Conservation (phyloP, 2,329 filamentous ascomycete species). For the Diaporthe helianthi region DNA sequence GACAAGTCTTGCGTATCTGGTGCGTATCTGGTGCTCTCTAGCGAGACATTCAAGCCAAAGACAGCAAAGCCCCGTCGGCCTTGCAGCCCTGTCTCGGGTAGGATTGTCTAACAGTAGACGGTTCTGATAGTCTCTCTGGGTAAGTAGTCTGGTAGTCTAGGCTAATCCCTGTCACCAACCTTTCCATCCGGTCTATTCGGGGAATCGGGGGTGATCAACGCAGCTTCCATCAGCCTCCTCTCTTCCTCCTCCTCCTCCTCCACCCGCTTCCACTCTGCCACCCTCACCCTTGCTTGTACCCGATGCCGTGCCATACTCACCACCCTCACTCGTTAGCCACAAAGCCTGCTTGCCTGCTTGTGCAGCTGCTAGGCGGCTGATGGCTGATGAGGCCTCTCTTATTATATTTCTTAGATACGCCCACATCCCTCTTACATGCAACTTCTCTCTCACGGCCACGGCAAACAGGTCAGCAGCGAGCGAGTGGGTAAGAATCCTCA, state of each 20-base stretch:
- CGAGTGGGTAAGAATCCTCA: not conserved
- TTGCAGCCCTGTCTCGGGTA: conserved; percentile 19
- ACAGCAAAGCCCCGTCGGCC: not conserved
- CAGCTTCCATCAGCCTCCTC: conserved; percentile 22
- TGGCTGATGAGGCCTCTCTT: conserved; percentile 1
- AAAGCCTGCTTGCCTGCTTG: not conserved
- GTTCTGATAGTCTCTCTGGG: too few relatives aligned
- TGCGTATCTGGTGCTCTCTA: not conserved
- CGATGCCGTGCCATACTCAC: not conserved
- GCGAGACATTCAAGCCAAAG: conserved; percentile 5
- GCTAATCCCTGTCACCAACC: not conserved
- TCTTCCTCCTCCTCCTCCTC: not conserved
- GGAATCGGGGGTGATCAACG: conserved; percentile 16
- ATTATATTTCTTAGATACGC: conserved; percentile 1
- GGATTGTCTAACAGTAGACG: too few relatives aligned
- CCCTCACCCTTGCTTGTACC: conserved; percentile 4
- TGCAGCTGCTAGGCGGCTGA: not conserved
- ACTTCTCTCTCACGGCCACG: not conserved
- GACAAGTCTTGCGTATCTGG: not conserved
- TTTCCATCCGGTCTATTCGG: conserved; percentile 13
- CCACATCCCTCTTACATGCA: conserved; percentile 2
- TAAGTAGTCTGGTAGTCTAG: not conserved
- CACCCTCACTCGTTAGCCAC: not conserved
- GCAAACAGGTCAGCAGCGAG: not conserved
- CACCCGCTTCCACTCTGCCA: not conserved